Conservation (phyloP, 495 filamentous ascomycete genomes). For the Podospora pseudoanserina region DNA sequence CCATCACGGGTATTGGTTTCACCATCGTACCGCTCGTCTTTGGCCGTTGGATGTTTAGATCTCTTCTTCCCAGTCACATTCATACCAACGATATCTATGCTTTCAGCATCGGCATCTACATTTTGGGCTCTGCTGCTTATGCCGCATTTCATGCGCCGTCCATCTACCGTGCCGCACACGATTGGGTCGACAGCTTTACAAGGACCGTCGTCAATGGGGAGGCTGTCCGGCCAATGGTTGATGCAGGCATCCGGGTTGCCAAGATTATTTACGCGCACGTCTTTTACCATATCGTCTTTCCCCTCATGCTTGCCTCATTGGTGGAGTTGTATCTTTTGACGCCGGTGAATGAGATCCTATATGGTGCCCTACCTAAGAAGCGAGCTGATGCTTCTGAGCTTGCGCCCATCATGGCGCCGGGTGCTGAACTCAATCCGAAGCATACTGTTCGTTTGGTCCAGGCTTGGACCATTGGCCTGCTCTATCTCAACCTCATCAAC, state of each 20-base stretch:
- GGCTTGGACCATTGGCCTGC: slow-evolving; percentile 87
- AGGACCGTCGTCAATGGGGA: slow-evolving; percentile 35
- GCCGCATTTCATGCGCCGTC: slow-evolving; percentile 50
- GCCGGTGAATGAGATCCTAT: slow-evolving; percentile 80
- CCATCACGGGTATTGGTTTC: slow-evolving; percentile 80
- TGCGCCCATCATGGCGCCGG: background rate
- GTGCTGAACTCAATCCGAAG: slow-evolving; percentile 35
- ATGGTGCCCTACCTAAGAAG: slow-evolving; percentile 27
- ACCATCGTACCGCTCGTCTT: slow-evolving; percentile 83
- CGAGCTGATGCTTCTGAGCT: background rate
- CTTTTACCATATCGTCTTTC: slow-evolving; percentile 70
- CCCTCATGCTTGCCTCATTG: slow-evolving; percentile 74
- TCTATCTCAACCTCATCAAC: slow-evolving; percentile 84
- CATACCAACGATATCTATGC: slow-evolving; percentile 94
- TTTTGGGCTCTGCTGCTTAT: slow-evolving; percentile 64
- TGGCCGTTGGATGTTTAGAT: slow-evolving; percentile 70
- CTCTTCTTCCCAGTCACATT: slow-evolving; percentile 60
- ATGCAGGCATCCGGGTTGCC: slow-evolving; percentile 26
- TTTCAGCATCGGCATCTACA: slow-evolving; percentile 81
- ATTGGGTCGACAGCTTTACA: slow-evolving; percentile 22
- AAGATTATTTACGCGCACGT: slow-evolving; percentile 68
- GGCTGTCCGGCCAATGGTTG: slow-evolving; percentile 29
- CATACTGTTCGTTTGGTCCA: slow-evolving; percentile 88
- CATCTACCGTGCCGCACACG: slow-evolving; percentile 39
- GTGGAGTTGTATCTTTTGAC: slow-evolving; percentile 88